Evolutionary conservation across 257 asterid species (phyloP).

Genomic region (Pogostemon cablin): DNA sequence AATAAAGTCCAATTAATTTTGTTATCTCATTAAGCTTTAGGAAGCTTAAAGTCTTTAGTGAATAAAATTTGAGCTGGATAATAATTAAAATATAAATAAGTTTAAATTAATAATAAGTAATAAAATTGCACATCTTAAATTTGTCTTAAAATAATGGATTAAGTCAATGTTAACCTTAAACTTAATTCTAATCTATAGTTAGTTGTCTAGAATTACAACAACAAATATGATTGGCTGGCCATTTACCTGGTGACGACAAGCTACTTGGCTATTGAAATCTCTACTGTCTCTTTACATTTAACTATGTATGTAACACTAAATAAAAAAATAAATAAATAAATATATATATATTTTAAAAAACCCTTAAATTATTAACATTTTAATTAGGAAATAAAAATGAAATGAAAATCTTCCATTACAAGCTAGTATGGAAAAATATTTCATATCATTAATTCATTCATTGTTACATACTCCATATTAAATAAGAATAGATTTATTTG

Average conservation of each 20-base stretch:
- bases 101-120: too few species aligned
- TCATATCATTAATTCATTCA: too few species aligned
- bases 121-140: constrained; percentile 21
- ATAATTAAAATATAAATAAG: constrained; percentile 22
- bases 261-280: constrained; percentile 24
- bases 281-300: too few species aligned
- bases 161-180: constrained; percentile 58
- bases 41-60: constrained; percentile 14
- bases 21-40: not conserved
- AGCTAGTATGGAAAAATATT: too few species aligned
- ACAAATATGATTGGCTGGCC: constrained; percentile 49
- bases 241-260: constrained; percentile 50
- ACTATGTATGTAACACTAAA: too few species aligned
- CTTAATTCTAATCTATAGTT: constrained; percentile 43
- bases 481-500: too few species aligned
- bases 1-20: not conserved
- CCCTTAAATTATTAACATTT: too few species aligned
- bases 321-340: too few species aligned
- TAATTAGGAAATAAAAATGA: too few species aligned
- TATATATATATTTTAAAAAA: too few species aligned
- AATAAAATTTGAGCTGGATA: constrained; percentile 11
- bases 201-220: constrained; percentile 44
- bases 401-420: too few species aligned
- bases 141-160: constrained; percentile 24
- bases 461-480: too few species aligned